Evolutionary conservation across 2,329 filamentous ascomycete species (phyloP).

Genomic region (Talaromyces funiculosus): DNA sequence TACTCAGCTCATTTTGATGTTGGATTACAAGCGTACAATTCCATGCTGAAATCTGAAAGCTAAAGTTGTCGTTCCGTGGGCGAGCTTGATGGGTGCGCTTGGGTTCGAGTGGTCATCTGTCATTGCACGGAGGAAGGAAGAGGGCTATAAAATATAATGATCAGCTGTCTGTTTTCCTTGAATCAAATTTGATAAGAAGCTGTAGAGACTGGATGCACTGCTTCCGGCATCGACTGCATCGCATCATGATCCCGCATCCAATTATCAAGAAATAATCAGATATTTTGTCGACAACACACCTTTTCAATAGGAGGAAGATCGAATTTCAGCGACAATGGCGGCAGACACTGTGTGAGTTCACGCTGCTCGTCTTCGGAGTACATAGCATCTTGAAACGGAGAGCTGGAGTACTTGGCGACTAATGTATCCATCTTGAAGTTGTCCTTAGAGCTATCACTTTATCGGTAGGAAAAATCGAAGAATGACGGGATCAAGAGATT

Average conservation of each 20-base stretch:
- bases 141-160: slow-evolving; percentile 54
- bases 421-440: slow-evolving; percentile 71
- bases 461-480: not conserved
- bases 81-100: slow-evolving; percentile 97
- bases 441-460: not conserved
- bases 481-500: not conserved
- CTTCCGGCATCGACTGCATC: not conserved
- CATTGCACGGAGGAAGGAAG: slow-evolving; percentile 90
- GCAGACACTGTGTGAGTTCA: slow-evolving; percentile 64
- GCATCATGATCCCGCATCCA: not conserved
- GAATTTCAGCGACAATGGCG: slow-evolving; percentile 84
- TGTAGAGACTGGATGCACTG: not conserved
- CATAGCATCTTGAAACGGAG: slow-evolving; percentile 67
- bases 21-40: slow-evolving; percentile 49
- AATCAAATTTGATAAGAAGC: slow-evolving; percentile 1
- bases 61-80: slow-evolving; percentile 95
- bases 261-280: not conserved
- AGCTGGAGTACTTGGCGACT: slow-evolving; percentile 83
- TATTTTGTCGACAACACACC: slow-evolving; percentile 50
- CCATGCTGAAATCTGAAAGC: slow-evolving; percentile 97
- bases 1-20: not conserved
- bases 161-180: not conserved
- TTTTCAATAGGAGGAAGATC: slow-evolving; percentile 88
- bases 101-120: slow-evolving; percentile 98
- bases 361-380: slow-evolving; percentile 67